Conservation (phyloP, 139 green algal species). For the Trebouxia sp. region DNA sequence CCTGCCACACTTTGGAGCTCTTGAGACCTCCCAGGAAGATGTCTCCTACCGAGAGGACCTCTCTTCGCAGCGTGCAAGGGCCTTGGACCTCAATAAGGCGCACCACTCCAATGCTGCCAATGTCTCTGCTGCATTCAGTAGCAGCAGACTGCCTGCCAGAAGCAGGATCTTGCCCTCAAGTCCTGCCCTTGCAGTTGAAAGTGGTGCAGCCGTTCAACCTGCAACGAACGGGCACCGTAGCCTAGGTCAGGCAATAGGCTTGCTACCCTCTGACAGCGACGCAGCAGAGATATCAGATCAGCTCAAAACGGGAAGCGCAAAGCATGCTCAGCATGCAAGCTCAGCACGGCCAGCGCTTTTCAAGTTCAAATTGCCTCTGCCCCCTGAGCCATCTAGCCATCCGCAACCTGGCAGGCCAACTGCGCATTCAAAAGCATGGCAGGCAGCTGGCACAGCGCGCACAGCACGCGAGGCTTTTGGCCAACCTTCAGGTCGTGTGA, state of each 20-base stretch:
- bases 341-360: too few relatives aligned
- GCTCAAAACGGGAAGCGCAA: not conserved
- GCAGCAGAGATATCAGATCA: not conserved
- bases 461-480: not conserved
- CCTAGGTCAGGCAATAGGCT: too few relatives aligned
- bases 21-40: not conserved
- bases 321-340: too few relatives aligned
- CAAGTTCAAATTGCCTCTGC: not conserved
- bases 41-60: not conserved
- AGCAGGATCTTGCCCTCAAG: too few relatives aligned
- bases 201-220: too few relatives aligned
- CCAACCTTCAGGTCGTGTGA: not conserved
- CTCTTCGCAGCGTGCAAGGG: not conserved
- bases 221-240: too few relatives aligned
- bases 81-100: not conserved
- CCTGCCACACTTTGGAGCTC: not conserved
- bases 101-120: not conserved
- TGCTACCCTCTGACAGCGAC: not conserved
- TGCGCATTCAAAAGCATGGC: not conserved
- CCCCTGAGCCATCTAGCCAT: not conserved
- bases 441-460: not conserved
- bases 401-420: not conserved
- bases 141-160: too few relatives aligned
- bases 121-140: too few relatives aligned
- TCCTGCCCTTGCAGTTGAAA: too few relatives aligned